A percentile compares a stretch with the other conserved stretches of the same genome.
phyloP scores from a whole-genome alignment of 2,329 filamentous ascomycete species.

The Arthrinium puccinioides region DNA sequence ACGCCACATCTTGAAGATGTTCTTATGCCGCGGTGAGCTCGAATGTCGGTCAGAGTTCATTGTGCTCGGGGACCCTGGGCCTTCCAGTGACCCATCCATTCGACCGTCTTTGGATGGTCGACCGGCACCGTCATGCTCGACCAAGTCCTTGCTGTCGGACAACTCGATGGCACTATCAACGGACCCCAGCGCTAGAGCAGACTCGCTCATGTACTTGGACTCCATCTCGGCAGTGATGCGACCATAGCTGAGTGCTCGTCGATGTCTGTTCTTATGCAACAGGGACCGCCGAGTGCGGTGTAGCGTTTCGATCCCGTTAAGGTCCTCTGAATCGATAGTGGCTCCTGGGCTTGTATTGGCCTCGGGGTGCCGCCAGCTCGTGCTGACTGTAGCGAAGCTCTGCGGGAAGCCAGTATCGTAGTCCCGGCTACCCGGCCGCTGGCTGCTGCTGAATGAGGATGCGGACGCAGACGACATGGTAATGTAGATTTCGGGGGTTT shows the following conservation, averaged over 20 bases:
- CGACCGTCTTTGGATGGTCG: slow-evolving; percentile 15
- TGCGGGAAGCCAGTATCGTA: slow-evolving; percentile 27
- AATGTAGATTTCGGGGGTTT: slow-evolving; percentile 1
- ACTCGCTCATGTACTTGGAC: slow-evolving; percentile 23
- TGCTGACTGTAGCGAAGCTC: slow-evolving; percentile 38
- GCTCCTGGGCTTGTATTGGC: slow-evolving; percentile 51
- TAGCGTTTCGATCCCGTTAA: slow-evolving; percentile 34
- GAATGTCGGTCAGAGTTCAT: no score
- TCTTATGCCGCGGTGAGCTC: neutral
- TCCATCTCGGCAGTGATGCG: slow-evolving; percentile 30
- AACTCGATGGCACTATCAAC: slow-evolving; percentile 14
- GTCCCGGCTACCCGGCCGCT: slow-evolving; percentile 19
- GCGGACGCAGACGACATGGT: slow-evolving; percentile 19
- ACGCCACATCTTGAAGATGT: slow-evolving; percentile 1
- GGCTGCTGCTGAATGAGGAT: slow-evolving; percentile 12
- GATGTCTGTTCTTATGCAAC: slow-evolving; percentile 36
- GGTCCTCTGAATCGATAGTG: slow-evolving; percentile 47
- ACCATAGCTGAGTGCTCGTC: slow-evolving; percentile 39
- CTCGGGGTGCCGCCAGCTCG: slow-evolving; percentile 54
- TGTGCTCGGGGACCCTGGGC: neutral
- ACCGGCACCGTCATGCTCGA: slow-evolving; percentile 10
- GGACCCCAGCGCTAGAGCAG: slow-evolving; percentile 10
- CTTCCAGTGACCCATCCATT: neutral
- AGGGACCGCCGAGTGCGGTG: slow-evolving; percentile 38
- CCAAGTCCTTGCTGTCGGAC: slow-evolving; percentile 10